These are phyloP conservation scores for Capsicum pubescens DNA, from an alignment of 257 asterid genomes.

Conservation along the genomic window DNA sequence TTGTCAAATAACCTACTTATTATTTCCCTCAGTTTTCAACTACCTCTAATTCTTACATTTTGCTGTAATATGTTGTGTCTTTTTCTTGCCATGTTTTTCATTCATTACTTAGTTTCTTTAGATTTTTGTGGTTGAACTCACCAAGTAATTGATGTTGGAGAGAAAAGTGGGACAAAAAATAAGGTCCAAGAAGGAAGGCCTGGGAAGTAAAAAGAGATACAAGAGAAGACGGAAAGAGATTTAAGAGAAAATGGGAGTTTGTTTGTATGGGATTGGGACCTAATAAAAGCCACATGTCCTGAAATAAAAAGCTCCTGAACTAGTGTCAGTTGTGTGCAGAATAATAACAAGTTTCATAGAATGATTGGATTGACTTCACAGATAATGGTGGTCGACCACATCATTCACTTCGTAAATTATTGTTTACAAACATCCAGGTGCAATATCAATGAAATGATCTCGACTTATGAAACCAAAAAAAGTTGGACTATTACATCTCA, in stretches of 20 bases:
- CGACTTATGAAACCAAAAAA: neutral
- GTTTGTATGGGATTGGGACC: constrained; percentile 6
- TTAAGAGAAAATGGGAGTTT: constrained; percentile 8
- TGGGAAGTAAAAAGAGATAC: constrained; percentile 13
- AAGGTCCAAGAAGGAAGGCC: neutral
- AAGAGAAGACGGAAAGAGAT: neutral
- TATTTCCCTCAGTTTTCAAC: neutral
- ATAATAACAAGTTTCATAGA: neutral
- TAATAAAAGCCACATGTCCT: constrained; percentile 1
- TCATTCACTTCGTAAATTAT: neutral
- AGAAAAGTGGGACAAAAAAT: neutral
- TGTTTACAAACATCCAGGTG: neutral
- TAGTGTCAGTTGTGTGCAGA: constrained; percentile 5
- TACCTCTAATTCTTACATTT: neutral
- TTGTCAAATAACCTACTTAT: neutral
- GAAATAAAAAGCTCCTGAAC: neutral
- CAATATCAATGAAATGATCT: neutral
- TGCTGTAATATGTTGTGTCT: neutral
- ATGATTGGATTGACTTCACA: too few relatives aligned
- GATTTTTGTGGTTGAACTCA: neutral
- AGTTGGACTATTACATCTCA: neutral
- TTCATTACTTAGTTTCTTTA: constrained; percentile 4
- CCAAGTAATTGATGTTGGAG: neutral
- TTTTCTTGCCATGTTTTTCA: neutral
- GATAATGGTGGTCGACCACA: neutral